A percentile compares a stretch with the other conserved stretches of the same genome.
These are phyloP conservation scores for Emmonsiellopsis sp. DNA, from an alignment of 2,329 filamentous ascomycete species.

Conservation along the genomic window DNA sequence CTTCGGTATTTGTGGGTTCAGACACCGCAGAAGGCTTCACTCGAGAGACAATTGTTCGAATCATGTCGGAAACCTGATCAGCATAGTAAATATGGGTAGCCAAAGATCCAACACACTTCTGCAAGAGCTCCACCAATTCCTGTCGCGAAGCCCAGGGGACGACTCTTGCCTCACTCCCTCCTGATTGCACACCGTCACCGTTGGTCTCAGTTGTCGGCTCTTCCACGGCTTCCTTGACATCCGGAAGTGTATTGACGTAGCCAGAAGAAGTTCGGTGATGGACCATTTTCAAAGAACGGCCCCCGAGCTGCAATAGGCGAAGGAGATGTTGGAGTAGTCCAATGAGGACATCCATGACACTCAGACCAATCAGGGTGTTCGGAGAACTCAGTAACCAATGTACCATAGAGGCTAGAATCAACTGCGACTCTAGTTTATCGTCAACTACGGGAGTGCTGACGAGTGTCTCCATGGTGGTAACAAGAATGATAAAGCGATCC, in stretches of 20 bases:
- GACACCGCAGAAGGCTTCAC: constrained; percentile 56
- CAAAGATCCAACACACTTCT: constrained; percentile 78
- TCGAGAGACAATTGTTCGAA: constrained; percentile 66
- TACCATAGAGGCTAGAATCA: constrained; percentile 67
- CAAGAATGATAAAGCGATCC: constrained; percentile 81
- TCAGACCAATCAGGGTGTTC: constrained; percentile 88
- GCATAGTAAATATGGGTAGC: constrained; percentile 95
- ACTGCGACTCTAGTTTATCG: constrained; percentile 61
- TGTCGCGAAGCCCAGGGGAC: constrained; percentile 46
- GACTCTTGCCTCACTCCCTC: constrained; percentile 20
- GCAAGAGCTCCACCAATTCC: constrained; percentile 60
- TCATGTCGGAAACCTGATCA: constrained; percentile 93
- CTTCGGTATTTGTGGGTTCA: constrained; percentile 34
- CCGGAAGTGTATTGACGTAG: constrained; percentile 7
- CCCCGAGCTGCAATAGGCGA: constrained; percentile 59
- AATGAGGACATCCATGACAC: constrained; percentile 87
- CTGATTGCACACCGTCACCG: not conserved
- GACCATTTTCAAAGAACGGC: constrained; percentile 3
- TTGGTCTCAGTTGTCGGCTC: constrained; percentile 10
- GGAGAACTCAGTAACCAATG: constrained; percentile 75
- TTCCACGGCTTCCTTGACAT: constrained; percentile 18
- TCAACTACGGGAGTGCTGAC: constrained; percentile 59
- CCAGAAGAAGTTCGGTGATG: not conserved
- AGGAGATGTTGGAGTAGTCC: constrained; percentile 78
- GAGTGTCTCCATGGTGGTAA: constrained; percentile 70